phyloP scores from a whole-genome alignment of 2,329 filamentous ascomycete genomes.

The Tolypocladium endophyticum region DNA sequence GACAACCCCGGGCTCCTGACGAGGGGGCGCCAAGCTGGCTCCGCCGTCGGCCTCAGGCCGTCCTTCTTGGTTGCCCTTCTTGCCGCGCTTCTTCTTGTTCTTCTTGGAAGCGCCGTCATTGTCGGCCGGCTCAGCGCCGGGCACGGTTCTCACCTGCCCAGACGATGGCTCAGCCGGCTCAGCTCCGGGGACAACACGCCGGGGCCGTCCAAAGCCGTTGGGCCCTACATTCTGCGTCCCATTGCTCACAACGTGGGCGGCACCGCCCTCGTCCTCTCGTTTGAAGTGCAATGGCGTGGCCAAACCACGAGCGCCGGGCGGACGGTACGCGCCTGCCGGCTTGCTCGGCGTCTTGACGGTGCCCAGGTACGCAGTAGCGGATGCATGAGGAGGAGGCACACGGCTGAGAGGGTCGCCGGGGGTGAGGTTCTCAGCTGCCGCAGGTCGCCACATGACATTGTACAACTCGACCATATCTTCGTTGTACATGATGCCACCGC shows the following conservation, averaged over 20 bases:
- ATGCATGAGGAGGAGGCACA: constrained; percentile 69
- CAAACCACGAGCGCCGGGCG: constrained; percentile 82
- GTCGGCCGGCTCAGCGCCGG: constrained; percentile 50
- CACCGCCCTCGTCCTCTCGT: constrained; percentile 92
- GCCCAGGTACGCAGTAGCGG: constrained; percentile 70
- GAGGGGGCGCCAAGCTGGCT: constrained; percentile 36
- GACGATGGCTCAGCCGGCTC: constrained; percentile 56
- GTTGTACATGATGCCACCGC: constrained; percentile 83
- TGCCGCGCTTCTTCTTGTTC: constrained; percentile 96
- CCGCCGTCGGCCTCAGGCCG: constrained; percentile 36
- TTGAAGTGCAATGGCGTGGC: constrained; percentile 90
- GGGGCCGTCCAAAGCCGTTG: constrained; percentile 70
- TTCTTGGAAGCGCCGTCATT: constrained; percentile 71
- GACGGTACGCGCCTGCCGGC: constrained; percentile 91
- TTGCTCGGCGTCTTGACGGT: constrained; percentile 92
- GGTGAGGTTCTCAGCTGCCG: constrained; percentile 47
- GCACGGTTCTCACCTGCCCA: constrained; percentile 57
- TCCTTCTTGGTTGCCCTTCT: constrained; percentile 78
- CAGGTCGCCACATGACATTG: constrained; percentile 79
- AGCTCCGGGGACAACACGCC: constrained; percentile 78
- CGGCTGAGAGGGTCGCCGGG: constrained; percentile 62
- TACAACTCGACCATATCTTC: constrained; percentile 94
- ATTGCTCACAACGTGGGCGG: constrained; percentile 72
- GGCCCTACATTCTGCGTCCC: constrained; percentile 58
- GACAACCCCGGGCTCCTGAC: constrained; percentile 23